Base-by-base conservation (phyloP, 2,329 filamentous ascomycete species). In the Colletotrichum tofieldiae region DNA sequence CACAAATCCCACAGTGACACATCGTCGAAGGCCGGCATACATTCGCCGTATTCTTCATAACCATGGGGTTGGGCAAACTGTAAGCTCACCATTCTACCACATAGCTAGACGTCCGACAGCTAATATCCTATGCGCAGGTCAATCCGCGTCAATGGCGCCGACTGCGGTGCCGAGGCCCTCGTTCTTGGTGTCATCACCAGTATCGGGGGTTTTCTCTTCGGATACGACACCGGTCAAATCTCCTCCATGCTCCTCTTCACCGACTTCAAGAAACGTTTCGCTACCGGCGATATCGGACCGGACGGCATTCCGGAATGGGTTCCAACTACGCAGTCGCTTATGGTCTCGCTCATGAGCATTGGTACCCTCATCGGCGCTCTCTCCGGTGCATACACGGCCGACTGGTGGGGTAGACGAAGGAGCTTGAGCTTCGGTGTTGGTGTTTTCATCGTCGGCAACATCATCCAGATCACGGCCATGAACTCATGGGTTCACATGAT, bases 401-500 rank as follows among this genome's bases (percentile, higher is more conserved):
- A 91, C 76, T 85, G 84, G 81, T 84, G 86, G 78, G 91, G 91
- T 56, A 86, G 91, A 26, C 86, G 88, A 65, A 85, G 86, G 75
- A 88, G 87, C 75, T 82, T 91, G 78, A 84, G 83, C 20, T 84
- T 88, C 66, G 85, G 84, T 79, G 86, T 88, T 45, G 77, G 87
- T 47, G 79, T 93, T 68, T 92, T 91, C 82, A 86, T 88, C 74
- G 78, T 92, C 68, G 92, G 92, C 75, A 91, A 92, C 76, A 84
- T 92, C 68, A 86, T 93, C 49, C 91, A 93, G 78, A 90, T 93
- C 76, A 86, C 90, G 0, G 88, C 90, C 5, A 82, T 82, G 65
- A 76, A 83, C 29, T 84, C 82, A 51, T 93, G 92, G 92, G 87
- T 91, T 75, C 91, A 93, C 77, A 82, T 93, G 74, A 90, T 89